Evolutionary conservation across 495 filamentous ascomycete genomes (phyloP), one percentile per base, ranked within the genome.

Genomic region (Penicillium argentinense): DNA sequence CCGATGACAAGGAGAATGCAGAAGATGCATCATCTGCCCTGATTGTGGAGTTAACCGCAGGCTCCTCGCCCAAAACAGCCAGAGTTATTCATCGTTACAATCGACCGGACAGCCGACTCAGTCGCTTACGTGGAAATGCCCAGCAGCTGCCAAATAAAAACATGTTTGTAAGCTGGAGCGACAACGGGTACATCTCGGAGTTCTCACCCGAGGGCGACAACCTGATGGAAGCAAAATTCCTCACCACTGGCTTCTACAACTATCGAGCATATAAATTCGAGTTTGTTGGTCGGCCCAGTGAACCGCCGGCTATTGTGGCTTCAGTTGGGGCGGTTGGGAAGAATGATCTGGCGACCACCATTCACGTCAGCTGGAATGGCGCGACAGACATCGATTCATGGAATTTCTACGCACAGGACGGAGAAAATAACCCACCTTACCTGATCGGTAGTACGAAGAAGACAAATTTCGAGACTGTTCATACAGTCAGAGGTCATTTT

Each of bases 1-100:
- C 57, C 43, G 63, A 62, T 45, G 51, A 52, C 13, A 45, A 33
- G 1, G 27, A 69, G 64, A 21, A 58, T 54, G 59, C 19, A n/a
- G 30, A 55, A 17, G 18, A 36, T 5, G 21, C 21, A 2, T 55
- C 52, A 1, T 42, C 52, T 9, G 52, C 18, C 12, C n/a, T 51
- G 37, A 39, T 39, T 33, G 43, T 51, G 2, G 11, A 24, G 9
- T 39, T 51, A 0, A 59, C 52, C 24, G 17, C 32, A 3, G 9
- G 13, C 17, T 11, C 17, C 17, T 36, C 32, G 4, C 32, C 32
- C 5, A 36, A 36, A 9, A 36, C 7, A 14, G 32, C 32, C 13
- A 36, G 16, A 9, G 32, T 36, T 9, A 36, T 36, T 9, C 5
- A 5, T 17, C 32, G 32, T 36, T 36, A 36, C 16, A 36, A 36